Base-by-base conservation (phyloP, 352 stramenopile genomes). In the Phytophthora colocasiae region DNA sequence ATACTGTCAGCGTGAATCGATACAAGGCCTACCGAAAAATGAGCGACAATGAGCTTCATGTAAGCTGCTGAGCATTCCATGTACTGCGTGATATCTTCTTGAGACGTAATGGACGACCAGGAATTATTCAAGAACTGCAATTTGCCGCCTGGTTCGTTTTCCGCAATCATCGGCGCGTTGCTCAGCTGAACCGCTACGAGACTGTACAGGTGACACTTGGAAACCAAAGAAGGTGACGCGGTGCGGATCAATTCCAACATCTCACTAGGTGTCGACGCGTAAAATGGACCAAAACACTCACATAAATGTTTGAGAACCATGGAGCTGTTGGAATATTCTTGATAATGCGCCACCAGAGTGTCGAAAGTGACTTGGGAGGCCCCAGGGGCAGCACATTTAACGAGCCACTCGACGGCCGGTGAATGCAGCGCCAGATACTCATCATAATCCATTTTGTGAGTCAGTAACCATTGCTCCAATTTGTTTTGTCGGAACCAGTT, bases 301-400 rank as follows among this genome's bases (percentile, higher is more conserved):
- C 89, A 87, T 8, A 98, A 71, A 56, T 97, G 89, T 58, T 93
- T 90, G 1, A 98, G 74, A 39, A 97, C 85, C 88, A 97, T 97
- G n/a, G 89, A 86, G 60, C 87, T 95, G 48, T 88, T 80, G 5
- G 78, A 91, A 61, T 91, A 94, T 43, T 96, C 74, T 26, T 86
- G 80, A 56, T 96, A 97, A 46, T 97, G 87, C 5, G 79, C 76
- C 39, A 97, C 24, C 6, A 97, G 56, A 14, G 76, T 70, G 24
- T 92, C 81, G 36, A 93, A 93, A 1, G 81, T 75, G 7, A 82
- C 71, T 12, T 73, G 67, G 29, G 51, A 73, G 8, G 78, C 77
- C 0, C 74, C 72, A 27, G 73, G 64, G 6, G 83, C 86, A 0
- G 80, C 77, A 45, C 79, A 93, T 49, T 93, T 89, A 40, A 95